A percentile compares a stretch with the other conserved stretches of the same genome.
Conservation (phyloP, 352 stramenopile species). For the Phytopythium cucurbitacearum region DNA sequence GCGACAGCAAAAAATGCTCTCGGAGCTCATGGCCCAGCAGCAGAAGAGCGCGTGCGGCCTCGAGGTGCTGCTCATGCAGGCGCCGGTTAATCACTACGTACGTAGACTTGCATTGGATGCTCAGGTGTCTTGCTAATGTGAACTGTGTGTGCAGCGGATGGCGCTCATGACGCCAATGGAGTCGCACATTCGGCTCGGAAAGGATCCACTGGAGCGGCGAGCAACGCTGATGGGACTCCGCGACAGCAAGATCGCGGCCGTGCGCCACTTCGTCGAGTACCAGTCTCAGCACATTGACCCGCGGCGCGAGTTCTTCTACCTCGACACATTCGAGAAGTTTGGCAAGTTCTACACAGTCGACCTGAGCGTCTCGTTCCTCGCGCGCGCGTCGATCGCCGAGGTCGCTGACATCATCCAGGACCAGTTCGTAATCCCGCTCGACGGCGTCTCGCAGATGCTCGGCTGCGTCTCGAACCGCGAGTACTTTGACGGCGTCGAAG, state of each 20-base stretch:
- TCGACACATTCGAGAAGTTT: conserved; percentile 64
- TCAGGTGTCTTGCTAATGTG: neutral
- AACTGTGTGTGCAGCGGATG: conserved; percentile 24
- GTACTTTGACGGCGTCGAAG: conserved; percentile 56
- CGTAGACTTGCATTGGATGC: conserved; percentile 5
- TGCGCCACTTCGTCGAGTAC: conserved; percentile 34
- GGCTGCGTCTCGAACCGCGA: conserved; percentile 56
- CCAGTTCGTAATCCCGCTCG: conserved; percentile 50
- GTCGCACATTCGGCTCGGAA: conserved; percentile 47
- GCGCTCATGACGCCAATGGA: conserved; percentile 72
- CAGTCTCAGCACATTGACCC: conserved; percentile 47
- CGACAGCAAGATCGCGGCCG: conserved; percentile 43
- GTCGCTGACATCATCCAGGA: conserved; percentile 50
- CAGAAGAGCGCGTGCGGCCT: conserved; percentile 38
- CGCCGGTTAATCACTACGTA: conserved; percentile 56
- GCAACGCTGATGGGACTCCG: conserved; percentile 37
- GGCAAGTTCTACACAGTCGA: conserved; percentile 70
- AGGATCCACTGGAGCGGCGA: conserved; percentile 31
- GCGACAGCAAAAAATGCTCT: conserved; percentile 27
- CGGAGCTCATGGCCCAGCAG: conserved; percentile 27
- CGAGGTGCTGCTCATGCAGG: conserved; percentile 32
- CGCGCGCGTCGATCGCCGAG: conserved; percentile 32
- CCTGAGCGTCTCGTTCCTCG: conserved; percentile 52
- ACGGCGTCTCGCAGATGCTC: conserved; percentile 47
- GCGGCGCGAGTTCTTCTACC: conserved; percentile 55